A percentile compares a stretch with the other conserved stretches of the same genome.
Evolutionary conservation across 768 basidiomycete genomes (phyloP).

Genomic region (Inosperma sp.): DNA sequence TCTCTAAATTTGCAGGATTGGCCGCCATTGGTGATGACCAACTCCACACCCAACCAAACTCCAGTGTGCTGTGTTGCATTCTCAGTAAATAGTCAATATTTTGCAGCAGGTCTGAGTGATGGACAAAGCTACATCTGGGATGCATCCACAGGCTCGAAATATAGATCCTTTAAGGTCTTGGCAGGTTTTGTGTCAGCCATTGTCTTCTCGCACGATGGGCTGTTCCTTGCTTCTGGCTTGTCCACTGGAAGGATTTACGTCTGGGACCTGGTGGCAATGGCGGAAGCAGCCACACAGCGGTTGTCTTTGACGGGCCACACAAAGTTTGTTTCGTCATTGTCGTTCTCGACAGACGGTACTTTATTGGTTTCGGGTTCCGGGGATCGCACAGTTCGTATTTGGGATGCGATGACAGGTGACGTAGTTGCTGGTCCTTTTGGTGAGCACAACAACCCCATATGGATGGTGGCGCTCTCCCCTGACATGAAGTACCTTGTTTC

Average conservation of each 20-base stretch:
- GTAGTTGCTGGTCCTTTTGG: neutral
- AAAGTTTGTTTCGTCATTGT: neutral
- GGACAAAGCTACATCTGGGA: too few species aligned
- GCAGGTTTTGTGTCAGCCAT: too few species aligned
- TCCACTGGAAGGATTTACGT: too few species aligned
- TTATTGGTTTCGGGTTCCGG: neutral
- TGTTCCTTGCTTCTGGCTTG: too few species aligned
- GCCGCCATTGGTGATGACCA: neutral
- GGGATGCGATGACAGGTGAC: neutral
- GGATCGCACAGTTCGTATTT: neutral
- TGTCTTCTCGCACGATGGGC: too few species aligned
- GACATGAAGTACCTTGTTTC: slow-evolving; percentile 7
- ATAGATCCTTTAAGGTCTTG: too few species aligned
- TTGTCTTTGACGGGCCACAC: neutral
- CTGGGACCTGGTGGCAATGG: neutral
- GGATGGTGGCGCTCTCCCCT: neutral
- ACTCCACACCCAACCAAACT: too few species aligned
- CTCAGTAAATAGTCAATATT: neutral
- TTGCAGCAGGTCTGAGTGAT: neutral
- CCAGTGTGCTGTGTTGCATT: neutral
- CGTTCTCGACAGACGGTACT: neutral
- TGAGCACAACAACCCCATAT: neutral
- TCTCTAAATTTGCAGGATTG: neutral
- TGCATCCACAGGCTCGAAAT: too few species aligned
- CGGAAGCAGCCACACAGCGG: neutral